Evolutionary conservation across 306 rosid species (phyloP), one percentile per base, ranked within the genome.

Genomic region (Hippophae rhamnoides): DNA sequence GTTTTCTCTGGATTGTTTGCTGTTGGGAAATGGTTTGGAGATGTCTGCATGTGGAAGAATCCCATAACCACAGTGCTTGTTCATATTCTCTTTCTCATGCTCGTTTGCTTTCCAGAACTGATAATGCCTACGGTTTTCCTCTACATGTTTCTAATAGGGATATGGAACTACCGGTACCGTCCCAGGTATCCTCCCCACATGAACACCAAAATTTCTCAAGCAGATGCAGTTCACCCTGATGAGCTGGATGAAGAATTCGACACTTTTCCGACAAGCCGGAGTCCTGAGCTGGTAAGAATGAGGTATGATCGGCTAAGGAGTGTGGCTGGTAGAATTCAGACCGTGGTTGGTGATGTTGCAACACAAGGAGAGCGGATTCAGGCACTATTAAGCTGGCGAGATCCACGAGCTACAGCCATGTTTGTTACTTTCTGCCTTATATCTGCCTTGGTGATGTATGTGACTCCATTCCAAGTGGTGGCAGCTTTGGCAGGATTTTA

Each of bases 211-310:
- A 62, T 81, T 53, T 81, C 86, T 8, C 78, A 71, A 52, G 82
- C 80, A 1, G 80, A 81, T 54, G 46, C 69, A 3, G 76, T 65
- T 5, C 86, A 74, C 51, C 77, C 78, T 3, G 86, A 80, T 56
- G 86, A 80, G 65, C 62, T 80, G 47, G 82, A 80, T 46, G 86
- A 76, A 65, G 86, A 80, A 38, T 80, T 80, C 10, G 82, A 80
- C 72, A 67, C 86, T 9, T 80, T 81, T 48, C 86, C 86, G 2
- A 68, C 82, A 0, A 61, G 56, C 41, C 38, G 71, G 54, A 71
- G 27, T 52, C 76, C 80, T 0, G 78, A 81, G 7, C 23, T 68
- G 7, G 78, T 74, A 60, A 67, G 78, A 60, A 68, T 74, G 86
- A 81, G 86, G 68, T 81, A 81, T 52, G 86, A 81, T 61, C 58